phyloP scores from a whole-genome alignment of 176 grass and related monocot species.

The Cymbopogon citratus region DNA sequence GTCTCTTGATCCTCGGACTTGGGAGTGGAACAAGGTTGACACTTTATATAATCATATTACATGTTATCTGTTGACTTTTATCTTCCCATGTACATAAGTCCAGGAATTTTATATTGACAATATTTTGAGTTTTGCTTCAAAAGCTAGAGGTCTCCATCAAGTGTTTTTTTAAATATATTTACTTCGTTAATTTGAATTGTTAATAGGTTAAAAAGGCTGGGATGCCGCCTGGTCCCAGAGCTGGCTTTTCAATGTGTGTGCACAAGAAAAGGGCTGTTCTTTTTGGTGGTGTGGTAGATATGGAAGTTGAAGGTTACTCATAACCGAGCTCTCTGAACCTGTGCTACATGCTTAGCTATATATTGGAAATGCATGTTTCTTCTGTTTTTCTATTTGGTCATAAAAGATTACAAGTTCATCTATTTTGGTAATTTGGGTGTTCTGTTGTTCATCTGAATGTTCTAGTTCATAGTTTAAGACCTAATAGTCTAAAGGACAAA shows the following conservation, averaged over 20 bases:
- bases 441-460: background rate
- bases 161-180: conserved; percentile 21
- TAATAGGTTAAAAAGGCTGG: conserved; percentile 91
- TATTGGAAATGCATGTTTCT: conserved; percentile 1
- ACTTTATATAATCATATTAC: conserved; percentile 24
- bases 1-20: conserved; percentile 92
- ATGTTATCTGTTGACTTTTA: background rate
- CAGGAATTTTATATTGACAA: background rate
- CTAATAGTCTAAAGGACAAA: background rate
- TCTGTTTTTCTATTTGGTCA: conserved; percentile 1
- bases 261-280: conserved; percentile 94
- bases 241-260: conserved; percentile 95
- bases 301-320: conserved; percentile 86
- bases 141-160: background rate
- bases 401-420: background rate
- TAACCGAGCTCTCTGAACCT: conserved; percentile 27
- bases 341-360: conserved; percentile 13
- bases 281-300: conserved; percentile 92
- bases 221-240: conserved; percentile 88
- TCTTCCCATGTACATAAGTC: conserved; percentile 1
- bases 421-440: background rate
- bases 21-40: conserved; percentile 96
- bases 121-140: conserved; percentile 11
- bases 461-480: background rate
- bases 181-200: conserved; percentile 6